Evolutionary conservation across 768 basidiomycete species (phyloP), one percentile per base, ranked within the genome.

Genomic region (Pisolithus albus): DNA sequence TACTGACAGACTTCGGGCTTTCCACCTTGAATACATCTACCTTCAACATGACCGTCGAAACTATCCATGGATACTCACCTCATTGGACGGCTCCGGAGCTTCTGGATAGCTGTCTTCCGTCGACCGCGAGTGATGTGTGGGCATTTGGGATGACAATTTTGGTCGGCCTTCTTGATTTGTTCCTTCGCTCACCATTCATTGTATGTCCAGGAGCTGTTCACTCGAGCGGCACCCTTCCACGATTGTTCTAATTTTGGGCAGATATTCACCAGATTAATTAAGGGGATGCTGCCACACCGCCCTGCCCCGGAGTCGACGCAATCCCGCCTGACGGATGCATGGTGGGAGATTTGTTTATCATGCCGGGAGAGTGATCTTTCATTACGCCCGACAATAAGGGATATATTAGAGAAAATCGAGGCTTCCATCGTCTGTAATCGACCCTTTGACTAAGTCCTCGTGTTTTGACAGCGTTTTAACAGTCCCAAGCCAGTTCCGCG

Each of bases 381-480:
- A 15, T 43, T 23, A 15, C 42, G 42, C 7, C 42, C 23, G 15
- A 43, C 19, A 23, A 24, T 16, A 15, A 15, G 8, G 13, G 42
- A 43, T 15, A 70, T 50, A 6, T 8, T 43, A 26, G 28, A 45
- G 18, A 43, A 26, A 24, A 6, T 43, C 9, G 13, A 21, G 8
- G 23, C 9, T 15, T 13, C 23, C 19, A 24, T 43, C 3, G 42
- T 21, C 15, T 43, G 23, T 24, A 15, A 13, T 43, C 15, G 5
- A 34, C 13, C 13, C 34, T 15, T 34, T 34, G 4, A 15, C 34
- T 3, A 34, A 15, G 34, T 34, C 13, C 13, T 11, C 13, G 2
- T 15, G 1, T 15, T 15, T 34, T 34, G 34, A 34, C 11, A 5
- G 34, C 34, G 34, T 34, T 34, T 15, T 34, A 2, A 11, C 34